Conservation (phyloP, 768 basidiomycete genomes). For the Suillus occidentalis region DNA sequence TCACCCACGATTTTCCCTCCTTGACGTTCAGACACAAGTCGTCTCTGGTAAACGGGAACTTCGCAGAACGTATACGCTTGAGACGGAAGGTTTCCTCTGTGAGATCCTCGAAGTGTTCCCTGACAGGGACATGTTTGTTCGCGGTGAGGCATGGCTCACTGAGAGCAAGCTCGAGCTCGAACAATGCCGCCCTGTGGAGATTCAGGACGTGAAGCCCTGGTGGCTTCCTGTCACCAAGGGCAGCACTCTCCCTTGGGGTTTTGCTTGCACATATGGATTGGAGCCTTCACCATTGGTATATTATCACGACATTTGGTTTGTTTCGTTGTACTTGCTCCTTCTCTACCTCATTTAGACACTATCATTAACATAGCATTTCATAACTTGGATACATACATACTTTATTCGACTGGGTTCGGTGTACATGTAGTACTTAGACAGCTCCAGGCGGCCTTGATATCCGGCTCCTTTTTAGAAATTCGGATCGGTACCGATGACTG, state of each 20-base stretch:
- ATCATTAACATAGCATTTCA: neutral
- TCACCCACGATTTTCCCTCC: conserved; percentile 54
- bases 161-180: conserved; percentile 12
- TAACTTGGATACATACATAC: neutral
- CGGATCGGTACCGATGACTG: neutral
- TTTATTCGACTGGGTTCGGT: neutral
- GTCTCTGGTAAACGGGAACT: conserved; percentile 17
- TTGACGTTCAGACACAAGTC: conserved; percentile 41
- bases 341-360: neutral
- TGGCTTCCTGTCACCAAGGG: conserved; percentile 14
- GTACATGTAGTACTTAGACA: neutral
- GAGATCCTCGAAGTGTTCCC: conserved; percentile 67
- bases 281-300: neutral
- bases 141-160: conserved; percentile 48
- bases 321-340: neutral
- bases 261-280: neutral
- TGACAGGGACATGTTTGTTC: conserved; percentile 56
- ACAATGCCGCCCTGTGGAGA: conserved; percentile 8
- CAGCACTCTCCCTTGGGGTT: conserved; percentile 13
- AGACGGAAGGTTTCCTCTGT: conserved; percentile 53
- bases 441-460: neutral
- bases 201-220: neutral
- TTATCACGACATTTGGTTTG: conserved; percentile 1
- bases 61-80: conserved; percentile 45
- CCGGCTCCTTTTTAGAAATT: neutral